Evolutionary conservation across 2,329 filamentous ascomycete genomes (phyloP).

Genomic region (Geosmithia putterillii): DNA sequence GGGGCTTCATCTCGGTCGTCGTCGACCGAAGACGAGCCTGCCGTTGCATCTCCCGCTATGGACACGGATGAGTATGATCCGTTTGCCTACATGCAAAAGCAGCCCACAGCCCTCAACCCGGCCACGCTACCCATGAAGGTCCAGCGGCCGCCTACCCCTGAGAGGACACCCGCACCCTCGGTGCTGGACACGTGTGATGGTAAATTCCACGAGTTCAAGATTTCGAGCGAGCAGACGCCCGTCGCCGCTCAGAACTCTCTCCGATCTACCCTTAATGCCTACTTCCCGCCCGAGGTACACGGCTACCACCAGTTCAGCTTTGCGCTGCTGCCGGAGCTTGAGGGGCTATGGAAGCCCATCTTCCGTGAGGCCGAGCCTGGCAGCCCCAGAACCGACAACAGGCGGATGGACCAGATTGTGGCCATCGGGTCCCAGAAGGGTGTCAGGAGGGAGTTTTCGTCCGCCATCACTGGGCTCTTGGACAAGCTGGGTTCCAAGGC

Average conservation of each 20-base stretch:
- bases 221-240: constrained; percentile 28
- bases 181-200: constrained; percentile 14
- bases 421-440: constrained; percentile 45
- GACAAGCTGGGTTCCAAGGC: constrained; percentile 41
- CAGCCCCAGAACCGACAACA: constrained; percentile 16
- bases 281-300: constrained; percentile 34
- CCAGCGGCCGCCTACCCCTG: constrained; percentile 27
- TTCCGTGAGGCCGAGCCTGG: constrained; percentile 24
- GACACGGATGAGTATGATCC: constrained; percentile 33
- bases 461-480: constrained; percentile 35
- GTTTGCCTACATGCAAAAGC: constrained; percentile 22
- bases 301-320: constrained; percentile 36
- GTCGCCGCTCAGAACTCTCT: constrained; percentile 45
- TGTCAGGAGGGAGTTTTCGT: constrained; percentile 36
- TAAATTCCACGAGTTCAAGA: constrained; percentile 32
- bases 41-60: constrained; percentile 5
- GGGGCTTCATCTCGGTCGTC: not conserved
- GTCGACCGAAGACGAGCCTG: not conserved
- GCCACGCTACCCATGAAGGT: constrained; percentile 11
- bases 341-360: constrained; percentile 39
- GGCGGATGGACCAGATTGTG: constrained; percentile 43
- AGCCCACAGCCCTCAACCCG: constrained; percentile 6
- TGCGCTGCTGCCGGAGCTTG: constrained; percentile 32
- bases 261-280: constrained; percentile 35
- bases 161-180: constrained; percentile 26